Percentiles rank a stretch among this genome's conserved stretches.
phyloP scores from a whole-genome alignment of 495 filamentous ascomycete species.

The Cladorrhinum samala region DNA sequence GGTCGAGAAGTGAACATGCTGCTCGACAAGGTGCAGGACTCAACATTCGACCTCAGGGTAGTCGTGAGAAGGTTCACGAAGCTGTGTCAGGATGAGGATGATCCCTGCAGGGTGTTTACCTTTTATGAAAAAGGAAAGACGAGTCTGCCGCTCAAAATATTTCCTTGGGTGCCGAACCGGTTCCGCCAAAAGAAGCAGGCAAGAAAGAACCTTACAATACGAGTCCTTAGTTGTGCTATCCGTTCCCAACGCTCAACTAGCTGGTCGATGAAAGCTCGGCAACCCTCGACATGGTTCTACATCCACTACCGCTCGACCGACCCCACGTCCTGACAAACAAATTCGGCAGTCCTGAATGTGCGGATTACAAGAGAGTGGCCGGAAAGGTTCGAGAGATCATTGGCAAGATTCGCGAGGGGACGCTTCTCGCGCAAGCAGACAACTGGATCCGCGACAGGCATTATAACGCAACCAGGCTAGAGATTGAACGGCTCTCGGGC shows the following conservation, averaged over 20 bases:
- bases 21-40: conserved; percentile 12
- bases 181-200: conserved; percentile 14
- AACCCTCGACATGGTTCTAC: conserved; percentile 15
- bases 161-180: conserved; percentile 12
- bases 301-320: conserved; percentile 22
- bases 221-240: neutral
- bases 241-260: conserved; percentile 15
- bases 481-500: conserved; percentile 34
- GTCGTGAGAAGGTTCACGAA: conserved; percentile 15
- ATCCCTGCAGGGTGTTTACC: conserved; percentile 6
- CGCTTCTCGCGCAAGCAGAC: conserved; percentile 18
- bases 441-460: conserved; percentile 16
- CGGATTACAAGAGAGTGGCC: conserved; percentile 15
- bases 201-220: conserved; percentile 4
- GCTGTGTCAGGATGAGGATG: conserved; percentile 8
- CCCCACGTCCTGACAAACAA: conserved; percentile 24
- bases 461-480: conserved; percentile 21
- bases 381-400: conserved; percentile 17
- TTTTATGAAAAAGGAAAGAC: conserved; percentile 15
- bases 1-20: conserved; percentile 9
- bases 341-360: conserved; percentile 14
- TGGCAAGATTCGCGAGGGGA: conserved; percentile 15
- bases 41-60: conserved; percentile 11
- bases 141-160: conserved; percentile 13
- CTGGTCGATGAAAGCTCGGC: conserved; percentile 17